Percentiles rank a stretch among this genome's conserved stretches.
phyloP scores from a whole-genome alignment of 257 asterid genomes.

The Nicotiana attenuata region DNA sequence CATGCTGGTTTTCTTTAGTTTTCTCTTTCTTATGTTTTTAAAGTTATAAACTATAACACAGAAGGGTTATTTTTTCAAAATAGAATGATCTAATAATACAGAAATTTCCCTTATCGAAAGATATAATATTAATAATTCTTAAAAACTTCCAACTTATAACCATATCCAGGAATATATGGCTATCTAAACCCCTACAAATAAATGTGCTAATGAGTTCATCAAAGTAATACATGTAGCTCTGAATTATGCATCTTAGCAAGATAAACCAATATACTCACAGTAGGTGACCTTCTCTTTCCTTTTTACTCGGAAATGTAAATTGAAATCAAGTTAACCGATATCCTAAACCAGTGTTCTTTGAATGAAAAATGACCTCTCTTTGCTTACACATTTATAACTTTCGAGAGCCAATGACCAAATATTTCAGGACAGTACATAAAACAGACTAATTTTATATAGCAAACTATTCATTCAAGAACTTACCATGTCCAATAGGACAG shows the following conservation, averaged over 20 bases:
- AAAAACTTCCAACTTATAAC: background rate
- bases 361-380: background rate
- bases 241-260: background rate
- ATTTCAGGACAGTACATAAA: background rate
- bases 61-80: background rate
- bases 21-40: background rate
- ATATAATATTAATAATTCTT: too few species aligned
- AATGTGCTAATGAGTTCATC: background rate
- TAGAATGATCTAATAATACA: background rate
- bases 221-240: background rate
- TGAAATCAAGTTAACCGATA: background rate
- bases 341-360: background rate
- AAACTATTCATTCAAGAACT: background rate
- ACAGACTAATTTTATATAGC: background rate
- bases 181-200: background rate
- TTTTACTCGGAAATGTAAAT: background rate
- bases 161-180: background rate
- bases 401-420: background rate
- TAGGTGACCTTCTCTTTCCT: background rate
- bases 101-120: background rate
- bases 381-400: background rate
- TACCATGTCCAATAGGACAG: background rate
- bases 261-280: background rate
- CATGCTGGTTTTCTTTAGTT: background rate
- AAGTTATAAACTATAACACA: background rate